Evolutionary conservation across 169 alveolate species (phyloP).

Genomic region (Cryptosporidium bovis): DNA sequence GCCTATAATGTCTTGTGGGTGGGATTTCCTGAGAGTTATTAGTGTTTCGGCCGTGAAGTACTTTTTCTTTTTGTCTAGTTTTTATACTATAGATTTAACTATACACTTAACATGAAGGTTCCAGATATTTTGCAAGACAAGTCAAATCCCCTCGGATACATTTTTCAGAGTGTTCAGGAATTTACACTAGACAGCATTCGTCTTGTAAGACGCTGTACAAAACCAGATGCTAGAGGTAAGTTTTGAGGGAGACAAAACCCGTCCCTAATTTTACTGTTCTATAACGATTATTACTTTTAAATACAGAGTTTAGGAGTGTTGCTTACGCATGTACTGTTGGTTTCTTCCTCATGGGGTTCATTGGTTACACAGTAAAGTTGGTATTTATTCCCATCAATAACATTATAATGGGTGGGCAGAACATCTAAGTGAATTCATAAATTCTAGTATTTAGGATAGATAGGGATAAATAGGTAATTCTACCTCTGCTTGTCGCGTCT

Average conservation of each 20-base stretch:
- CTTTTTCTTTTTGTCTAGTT: background rate
- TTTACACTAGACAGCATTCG: slow-evolving; percentile 91
- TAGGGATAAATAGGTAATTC: too few relatives aligned
- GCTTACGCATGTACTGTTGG: slow-evolving; percentile 95
- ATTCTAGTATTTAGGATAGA: background rate
- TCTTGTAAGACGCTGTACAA: slow-evolving; percentile 92
- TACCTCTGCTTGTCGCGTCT: too few relatives aligned
- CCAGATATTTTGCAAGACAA: slow-evolving; percentile 82
- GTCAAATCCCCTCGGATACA: slow-evolving; percentile 85
- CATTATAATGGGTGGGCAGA: slow-evolving; percentile 86
- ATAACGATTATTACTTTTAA: background rate
- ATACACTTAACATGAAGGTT: slow-evolving; percentile 33
- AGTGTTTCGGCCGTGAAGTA: background rate
- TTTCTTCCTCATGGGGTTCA: slow-evolving; percentile 94
- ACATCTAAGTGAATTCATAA: background rate
- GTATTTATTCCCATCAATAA: slow-evolving; percentile 95
- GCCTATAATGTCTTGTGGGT: slow-evolving; percentile 72
- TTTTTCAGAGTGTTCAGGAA: slow-evolving; percentile 83
- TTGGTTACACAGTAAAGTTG: slow-evolving; percentile 93
- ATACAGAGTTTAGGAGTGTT: slow-evolving; percentile 88
- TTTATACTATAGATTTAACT: background rate
- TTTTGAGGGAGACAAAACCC: slow-evolving; percentile 60
- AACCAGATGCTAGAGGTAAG: slow-evolving; percentile 94
- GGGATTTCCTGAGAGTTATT: slow-evolving; percentile 16
- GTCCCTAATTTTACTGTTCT: background rate